Percentiles rank a stretch among this genome's conserved stretches.
phyloP scores from a whole-genome alignment of 2,329 filamentous ascomycete genomes.

The Colletotrichum sp. region DNA sequence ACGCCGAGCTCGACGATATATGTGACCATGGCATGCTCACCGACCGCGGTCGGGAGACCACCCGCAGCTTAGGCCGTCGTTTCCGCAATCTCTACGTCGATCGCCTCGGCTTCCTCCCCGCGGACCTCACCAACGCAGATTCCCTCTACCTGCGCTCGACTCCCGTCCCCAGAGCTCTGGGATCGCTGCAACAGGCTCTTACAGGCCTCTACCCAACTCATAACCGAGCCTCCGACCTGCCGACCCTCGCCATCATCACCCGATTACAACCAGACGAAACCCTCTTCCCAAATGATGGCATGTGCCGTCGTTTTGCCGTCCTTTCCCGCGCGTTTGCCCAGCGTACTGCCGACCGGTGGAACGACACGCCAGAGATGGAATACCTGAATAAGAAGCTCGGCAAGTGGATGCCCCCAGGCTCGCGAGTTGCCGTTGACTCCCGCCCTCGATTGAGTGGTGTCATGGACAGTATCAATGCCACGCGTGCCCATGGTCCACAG shows the following conservation, averaged over 20 bases:
- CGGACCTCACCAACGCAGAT: conserved; percentile 52
- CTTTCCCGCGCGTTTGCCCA: conserved; percentile 74
- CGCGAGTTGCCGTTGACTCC: conserved; percentile 79
- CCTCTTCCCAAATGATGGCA: conserved; percentile 75
- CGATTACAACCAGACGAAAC: conserved; percentile 74
- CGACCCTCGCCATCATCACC: conserved; percentile 68
- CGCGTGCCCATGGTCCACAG: conserved; percentile 78
- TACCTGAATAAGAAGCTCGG: conserved; percentile 79
- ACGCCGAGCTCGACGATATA: conserved; percentile 75
- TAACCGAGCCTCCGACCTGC: conserved; percentile 50
- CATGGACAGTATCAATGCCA: conserved; percentile 93
- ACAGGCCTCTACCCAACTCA: conserved; percentile 72
- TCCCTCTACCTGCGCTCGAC: conserved; percentile 77
- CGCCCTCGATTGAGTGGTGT: conserved; percentile 86
- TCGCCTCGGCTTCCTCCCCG: conserved; percentile 73
- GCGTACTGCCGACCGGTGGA: conserved; percentile 75
- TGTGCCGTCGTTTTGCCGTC: conserved; percentile 74
- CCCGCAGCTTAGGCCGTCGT: conserved; percentile 69
- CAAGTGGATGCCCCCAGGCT: conserved; percentile 82
- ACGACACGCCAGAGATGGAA: conserved; percentile 78
- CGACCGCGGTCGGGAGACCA: conserved; percentile 74
- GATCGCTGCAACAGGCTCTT: conserved; percentile 78
- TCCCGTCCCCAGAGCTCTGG: conserved; percentile 75
- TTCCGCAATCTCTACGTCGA: conserved; percentile 76
- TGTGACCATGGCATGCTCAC: conserved; percentile 82